Conservation (phyloP, 768 basidiomycete genomes). For the Gelatoporia subvermispora region DNA sequence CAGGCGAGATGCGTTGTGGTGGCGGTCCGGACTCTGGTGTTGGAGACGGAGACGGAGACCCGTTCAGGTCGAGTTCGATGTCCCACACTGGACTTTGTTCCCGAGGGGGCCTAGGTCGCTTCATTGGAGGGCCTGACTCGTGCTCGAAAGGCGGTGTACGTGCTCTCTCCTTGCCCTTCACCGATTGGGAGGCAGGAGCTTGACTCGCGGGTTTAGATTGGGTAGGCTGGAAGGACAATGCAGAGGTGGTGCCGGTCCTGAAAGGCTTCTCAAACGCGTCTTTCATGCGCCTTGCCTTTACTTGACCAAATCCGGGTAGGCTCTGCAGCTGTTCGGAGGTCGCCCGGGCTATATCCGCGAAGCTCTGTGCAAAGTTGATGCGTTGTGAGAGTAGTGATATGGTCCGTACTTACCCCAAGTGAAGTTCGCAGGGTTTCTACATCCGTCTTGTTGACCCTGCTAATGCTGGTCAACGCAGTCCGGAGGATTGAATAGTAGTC, state of each 20-base stretch:
- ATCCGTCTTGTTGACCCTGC: constrained; percentile 96
- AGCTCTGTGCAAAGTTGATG: constrained; percentile 51
- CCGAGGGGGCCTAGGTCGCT: constrained; percentile 22
- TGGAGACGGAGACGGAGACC: constrained; percentile 19
- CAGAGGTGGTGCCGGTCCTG: constrained; percentile 57
- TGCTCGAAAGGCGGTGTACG: neutral
- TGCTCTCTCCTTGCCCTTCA: constrained; percentile 1
- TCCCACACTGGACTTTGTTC: constrained; percentile 67
- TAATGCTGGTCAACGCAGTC: constrained; percentile 79
- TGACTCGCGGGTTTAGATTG: constrained; percentile 2
- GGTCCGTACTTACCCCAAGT: constrained; percentile 69
- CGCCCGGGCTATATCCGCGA: constrained; percentile 73
- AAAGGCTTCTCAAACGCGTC: constrained; percentile 92
- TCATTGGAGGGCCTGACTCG: neutral
- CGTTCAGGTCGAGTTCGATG: constrained; percentile 55
- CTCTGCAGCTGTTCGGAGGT: constrained; percentile 70
- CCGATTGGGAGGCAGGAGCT: neutral
- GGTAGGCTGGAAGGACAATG: constrained; percentile 24
- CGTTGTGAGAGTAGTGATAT: constrained; percentile 1
- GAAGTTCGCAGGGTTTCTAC: constrained; percentile 87
- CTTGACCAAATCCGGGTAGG: constrained; percentile 90
- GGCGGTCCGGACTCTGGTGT: constrained; percentile 10
- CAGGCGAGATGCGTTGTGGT: neutral
- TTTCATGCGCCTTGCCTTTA: constrained; percentile 87
- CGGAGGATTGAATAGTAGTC: constrained; percentile 80